Percentiles rank a stretch among this genome's conserved stretches.
Conservation (phyloP, 257 asterid genomes). For the Primulina tabacum region DNA sequence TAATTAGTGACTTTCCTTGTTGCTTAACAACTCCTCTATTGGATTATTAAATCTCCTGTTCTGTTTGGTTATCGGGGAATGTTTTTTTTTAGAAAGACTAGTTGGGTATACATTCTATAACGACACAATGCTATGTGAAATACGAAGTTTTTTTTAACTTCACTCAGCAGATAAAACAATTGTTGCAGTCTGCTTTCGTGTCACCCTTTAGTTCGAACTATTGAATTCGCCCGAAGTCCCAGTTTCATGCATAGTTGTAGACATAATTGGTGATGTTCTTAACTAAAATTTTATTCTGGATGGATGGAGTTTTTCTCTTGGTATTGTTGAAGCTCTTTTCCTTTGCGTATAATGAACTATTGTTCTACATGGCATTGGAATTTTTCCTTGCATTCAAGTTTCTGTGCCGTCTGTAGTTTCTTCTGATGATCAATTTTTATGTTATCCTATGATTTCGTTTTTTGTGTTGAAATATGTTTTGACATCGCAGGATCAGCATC, state of each 20-base stretch:
- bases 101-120: constrained; percentile 7
- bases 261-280: neutral
- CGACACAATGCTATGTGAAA: constrained; percentile 10
- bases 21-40: no score
- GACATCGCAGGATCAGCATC: constrained; percentile 70
- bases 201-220: constrained; percentile 6
- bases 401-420: constrained; percentile 13
- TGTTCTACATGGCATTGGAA: constrained; percentile 1
- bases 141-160: neutral
- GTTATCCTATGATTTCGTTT: constrained; percentile 11
- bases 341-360: neutral
- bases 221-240: constrained; percentile 8
- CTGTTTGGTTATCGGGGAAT: no score
- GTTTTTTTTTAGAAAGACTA: neutral
- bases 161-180: neutral
- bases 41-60: no score
- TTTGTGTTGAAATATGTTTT: constrained; percentile 23
- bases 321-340: constrained; percentile 14
- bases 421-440: constrained; percentile 6
- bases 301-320: constrained; percentile 9
- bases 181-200: constrained; percentile 6
- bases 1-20: no score
- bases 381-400: constrained; percentile 3
- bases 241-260: neutral
- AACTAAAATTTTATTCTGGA: neutral